Evolutionary conservation across 345 rosid genomes (phyloP).

Genomic region (Eucalyptus marginata): DNA sequence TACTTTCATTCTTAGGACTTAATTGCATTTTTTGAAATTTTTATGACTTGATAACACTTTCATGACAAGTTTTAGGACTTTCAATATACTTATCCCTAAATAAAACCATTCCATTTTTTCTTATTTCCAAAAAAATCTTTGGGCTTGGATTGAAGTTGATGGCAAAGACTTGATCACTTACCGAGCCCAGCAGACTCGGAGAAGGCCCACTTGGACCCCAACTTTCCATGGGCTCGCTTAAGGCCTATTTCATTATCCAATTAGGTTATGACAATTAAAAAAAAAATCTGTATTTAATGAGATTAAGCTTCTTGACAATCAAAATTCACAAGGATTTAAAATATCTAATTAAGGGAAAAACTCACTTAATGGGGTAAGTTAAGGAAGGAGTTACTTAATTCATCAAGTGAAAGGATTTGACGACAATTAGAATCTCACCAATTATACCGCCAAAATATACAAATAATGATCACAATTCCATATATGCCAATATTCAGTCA

Average conservation of each 20-base stretch:
- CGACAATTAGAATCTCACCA: not conserved
- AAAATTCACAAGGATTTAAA: not conserved
- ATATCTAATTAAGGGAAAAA: not conserved
- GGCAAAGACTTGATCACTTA: not conserved
- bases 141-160: not conserved
- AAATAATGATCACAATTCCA: not conserved
- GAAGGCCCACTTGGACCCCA: not conserved
- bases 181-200: not conserved
- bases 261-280: not conserved
- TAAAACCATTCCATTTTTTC: not conserved
- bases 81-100: no score
- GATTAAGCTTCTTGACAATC: not conserved
- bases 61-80: no score
- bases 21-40: no score
- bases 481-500: not conserved
- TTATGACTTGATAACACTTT: no score
- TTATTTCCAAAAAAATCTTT: not conserved
- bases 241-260: not conserved
- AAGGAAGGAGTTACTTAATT: not conserved
- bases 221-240: not conserved
- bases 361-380: not conserved
- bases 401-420: not conserved
- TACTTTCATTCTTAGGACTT: no score
- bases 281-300: not conserved
- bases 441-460: not conserved